phyloP scores from a whole-genome alignment of 2,329 filamentous ascomycete genomes.

The Alternaria gaisen region DNA sequence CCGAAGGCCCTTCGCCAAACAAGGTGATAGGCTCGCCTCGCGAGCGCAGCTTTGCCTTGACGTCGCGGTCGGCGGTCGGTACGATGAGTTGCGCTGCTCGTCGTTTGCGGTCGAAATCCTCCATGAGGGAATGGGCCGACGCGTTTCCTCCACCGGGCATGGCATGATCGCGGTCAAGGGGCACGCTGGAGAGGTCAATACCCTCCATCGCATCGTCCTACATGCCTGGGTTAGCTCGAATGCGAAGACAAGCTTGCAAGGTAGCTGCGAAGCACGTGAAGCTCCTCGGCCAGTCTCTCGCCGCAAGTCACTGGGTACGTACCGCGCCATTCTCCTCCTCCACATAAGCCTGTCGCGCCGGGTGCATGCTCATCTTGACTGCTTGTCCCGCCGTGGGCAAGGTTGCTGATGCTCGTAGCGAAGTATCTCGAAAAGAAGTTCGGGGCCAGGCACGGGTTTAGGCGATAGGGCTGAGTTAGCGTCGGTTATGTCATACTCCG shows the following conservation, averaged over 20 bases:
- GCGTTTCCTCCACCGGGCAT: slow-evolving; percentile 78
- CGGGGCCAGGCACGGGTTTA: slow-evolving; percentile 27
- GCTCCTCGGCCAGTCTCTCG: slow-evolving; percentile 32
- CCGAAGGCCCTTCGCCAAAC: slow-evolving; percentile 88
- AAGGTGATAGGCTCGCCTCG: slow-evolving; percentile 93
- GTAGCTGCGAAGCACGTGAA: slow-evolving; percentile 13
- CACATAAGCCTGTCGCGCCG: slow-evolving; percentile 90
- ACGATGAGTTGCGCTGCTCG: slow-evolving; percentile 88
- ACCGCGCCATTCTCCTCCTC: slow-evolving; percentile 80
- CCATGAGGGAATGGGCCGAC: slow-evolving; percentile 83
- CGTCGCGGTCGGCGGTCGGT: slow-evolving; percentile 89
- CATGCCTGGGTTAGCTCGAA: slow-evolving; percentile 17
- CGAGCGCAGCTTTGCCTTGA: slow-evolving; percentile 74
- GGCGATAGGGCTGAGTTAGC: slow-evolving; percentile 42
- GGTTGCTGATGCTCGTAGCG: slow-evolving; percentile 20
- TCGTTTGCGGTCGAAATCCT: slow-evolving; percentile 90
- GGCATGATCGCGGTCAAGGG: slow-evolving; percentile 84
- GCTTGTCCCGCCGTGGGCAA: slow-evolving; percentile 23
- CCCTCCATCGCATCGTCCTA: slow-evolving; percentile 65
- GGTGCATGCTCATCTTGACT: slow-evolving; percentile 71
- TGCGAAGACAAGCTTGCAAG: background rate
- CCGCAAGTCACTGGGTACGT: slow-evolving; percentile 48
- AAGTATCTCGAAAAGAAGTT: slow-evolving; percentile 31
- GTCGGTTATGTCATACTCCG: slow-evolving; percentile 36
- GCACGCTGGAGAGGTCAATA: slow-evolving; percentile 70